These are phyloP conservation scores for Pseudozyma thailandica DNA, from an alignment of 1,284 basidiomycete genomes.

Conservation along the genomic window DNA sequence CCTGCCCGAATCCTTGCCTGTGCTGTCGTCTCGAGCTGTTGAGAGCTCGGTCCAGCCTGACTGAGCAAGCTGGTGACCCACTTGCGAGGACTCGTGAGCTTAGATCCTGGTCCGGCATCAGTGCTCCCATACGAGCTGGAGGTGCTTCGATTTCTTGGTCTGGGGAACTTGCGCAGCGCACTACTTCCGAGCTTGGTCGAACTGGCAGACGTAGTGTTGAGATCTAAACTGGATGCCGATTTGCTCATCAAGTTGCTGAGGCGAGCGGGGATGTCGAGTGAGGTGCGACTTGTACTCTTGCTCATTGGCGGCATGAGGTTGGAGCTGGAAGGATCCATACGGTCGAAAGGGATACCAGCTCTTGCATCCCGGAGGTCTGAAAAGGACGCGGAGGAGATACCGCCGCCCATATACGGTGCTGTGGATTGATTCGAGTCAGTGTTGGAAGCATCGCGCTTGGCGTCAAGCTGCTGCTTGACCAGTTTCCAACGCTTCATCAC, in stretches of 20 bases:
- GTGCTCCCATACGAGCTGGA: conserved; percentile 11
- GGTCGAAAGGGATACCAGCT: conserved; percentile 8
- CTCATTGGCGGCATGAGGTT: conserved; percentile 28
- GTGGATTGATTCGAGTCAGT: conserved; percentile 7
- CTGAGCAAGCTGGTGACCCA: conserved; percentile 45
- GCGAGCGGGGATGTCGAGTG: conserved; percentile 41
- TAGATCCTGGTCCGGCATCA: conserved; percentile 14
- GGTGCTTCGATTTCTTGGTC: conserved; percentile 28
- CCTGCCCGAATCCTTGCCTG: conserved; percentile 29
- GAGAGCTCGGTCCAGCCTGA: conserved; percentile 16
- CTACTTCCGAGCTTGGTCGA: conserved; percentile 18
- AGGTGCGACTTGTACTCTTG: conserved; percentile 39
- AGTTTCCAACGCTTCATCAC: conserved; percentile 41
- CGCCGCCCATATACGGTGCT: conserved; percentile 31
- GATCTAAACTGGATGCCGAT: conserved; percentile 39
- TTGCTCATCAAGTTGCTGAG: conserved; percentile 36
- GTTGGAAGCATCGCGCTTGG: conserved; percentile 31
- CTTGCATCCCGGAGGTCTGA: conserved; percentile 24
- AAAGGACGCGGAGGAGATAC: conserved; percentile 40
- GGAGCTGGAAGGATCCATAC: conserved; percentile 13
- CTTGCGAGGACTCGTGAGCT: conserved; percentile 37
- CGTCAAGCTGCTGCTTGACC: conserved; percentile 41
- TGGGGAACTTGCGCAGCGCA: conserved; percentile 27
- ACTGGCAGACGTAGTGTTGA: conserved; percentile 16
- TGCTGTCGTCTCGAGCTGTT: conserved; percentile 37